Percentiles rank a stretch among this genome's conserved stretches.
Conservation (phyloP, 2,329 filamentous ascomycete species). For the Arachnomyces sp. region DNA sequence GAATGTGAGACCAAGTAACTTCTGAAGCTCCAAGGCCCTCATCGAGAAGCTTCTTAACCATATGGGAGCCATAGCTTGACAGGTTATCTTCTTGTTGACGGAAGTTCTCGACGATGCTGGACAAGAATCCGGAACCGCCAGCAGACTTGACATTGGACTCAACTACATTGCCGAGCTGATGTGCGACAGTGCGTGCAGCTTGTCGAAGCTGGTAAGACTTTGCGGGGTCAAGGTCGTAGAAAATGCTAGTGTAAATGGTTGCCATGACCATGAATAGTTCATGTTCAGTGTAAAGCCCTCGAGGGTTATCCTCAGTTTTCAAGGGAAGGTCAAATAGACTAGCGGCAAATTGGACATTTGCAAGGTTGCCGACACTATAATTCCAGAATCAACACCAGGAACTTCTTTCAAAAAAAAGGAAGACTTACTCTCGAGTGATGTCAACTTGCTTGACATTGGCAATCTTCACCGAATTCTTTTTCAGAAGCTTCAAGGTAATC, state of each 20-base stretch:
- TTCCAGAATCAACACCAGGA: background rate
- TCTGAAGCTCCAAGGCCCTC: constrained; percentile 55
- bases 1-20: constrained; percentile 61
- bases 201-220: constrained; percentile 17
- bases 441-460: constrained; percentile 17
- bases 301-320: constrained; percentile 15
- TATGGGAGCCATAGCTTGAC: constrained; percentile 54
- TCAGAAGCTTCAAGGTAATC: constrained; percentile 53
- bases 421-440: constrained; percentile 16
- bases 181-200: constrained; percentile 12
- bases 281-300: constrained; percentile 16
- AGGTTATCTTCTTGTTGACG: constrained; percentile 48
- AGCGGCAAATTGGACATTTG: constrained; percentile 22
- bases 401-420: no score
- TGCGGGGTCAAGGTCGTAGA: constrained; percentile 20
- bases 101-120: constrained; percentile 41
- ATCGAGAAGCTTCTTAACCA: constrained; percentile 58
- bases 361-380: constrained; percentile 21
- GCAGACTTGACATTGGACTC: constrained; percentile 58
- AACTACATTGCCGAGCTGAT: constrained; percentile 15
- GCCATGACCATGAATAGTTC: constrained; percentile 19
- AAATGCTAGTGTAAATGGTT: constrained; percentile 22
- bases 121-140: constrained; percentile 48
- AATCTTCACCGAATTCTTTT: constrained; percentile 38
- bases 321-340: constrained; percentile 21